These are phyloP conservation scores for Monosporozyma aquatica DNA, from an alignment of 805 yeast genomes.

Conservation along the genomic window DNA sequence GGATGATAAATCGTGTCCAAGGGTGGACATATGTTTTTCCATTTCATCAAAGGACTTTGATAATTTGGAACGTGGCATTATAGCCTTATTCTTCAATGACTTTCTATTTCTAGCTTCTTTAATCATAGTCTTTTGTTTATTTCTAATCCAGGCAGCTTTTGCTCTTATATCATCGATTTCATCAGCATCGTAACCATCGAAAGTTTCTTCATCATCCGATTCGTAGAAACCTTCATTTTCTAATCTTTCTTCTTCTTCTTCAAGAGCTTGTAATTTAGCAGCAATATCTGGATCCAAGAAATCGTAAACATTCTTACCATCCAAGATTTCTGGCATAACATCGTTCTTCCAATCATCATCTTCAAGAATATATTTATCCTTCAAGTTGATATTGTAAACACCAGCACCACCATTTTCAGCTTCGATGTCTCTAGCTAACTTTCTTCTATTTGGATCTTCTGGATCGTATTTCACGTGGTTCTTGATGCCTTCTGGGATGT, in stretches of 20 bases:
- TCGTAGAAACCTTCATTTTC: slow-evolving; percentile 94
- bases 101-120: slow-evolving; percentile 81
- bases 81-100: slow-evolving; percentile 74
- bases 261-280: slow-evolving; percentile 85
- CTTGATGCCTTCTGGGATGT: slow-evolving; percentile 70
- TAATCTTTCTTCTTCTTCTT: slow-evolving; percentile 92
- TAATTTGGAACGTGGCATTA: slow-evolving; percentile 84
- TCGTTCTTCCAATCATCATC: slow-evolving; percentile 98
- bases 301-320: slow-evolving; percentile 95
- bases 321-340: slow-evolving; percentile 90
- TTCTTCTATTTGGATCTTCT: slow-evolving; percentile 74
- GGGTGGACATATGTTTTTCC: slow-evolving; percentile 81
- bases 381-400: slow-evolving; percentile 87
- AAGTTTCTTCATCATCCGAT: slow-evolving; percentile 64
- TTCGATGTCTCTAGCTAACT: slow-evolving; percentile 80
- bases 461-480: slow-evolving; percentile 57
- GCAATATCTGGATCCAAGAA: slow-evolving; percentile 94
- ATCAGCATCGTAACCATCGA: slow-evolving; percentile 60
- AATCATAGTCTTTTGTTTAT: slow-evolving; percentile 89
- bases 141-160: slow-evolving; percentile 92
- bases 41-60: slow-evolving; percentile 65
- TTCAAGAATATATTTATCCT: slow-evolving; percentile 84
- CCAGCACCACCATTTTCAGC: slow-evolving; percentile 98
- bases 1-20: slow-evolving; percentile 78
- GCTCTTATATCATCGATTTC: slow-evolving; percentile 61